Base-by-base conservation (phyloP, 2,329 filamentous ascomycete species). In the Trichoderma koningii region DNA sequence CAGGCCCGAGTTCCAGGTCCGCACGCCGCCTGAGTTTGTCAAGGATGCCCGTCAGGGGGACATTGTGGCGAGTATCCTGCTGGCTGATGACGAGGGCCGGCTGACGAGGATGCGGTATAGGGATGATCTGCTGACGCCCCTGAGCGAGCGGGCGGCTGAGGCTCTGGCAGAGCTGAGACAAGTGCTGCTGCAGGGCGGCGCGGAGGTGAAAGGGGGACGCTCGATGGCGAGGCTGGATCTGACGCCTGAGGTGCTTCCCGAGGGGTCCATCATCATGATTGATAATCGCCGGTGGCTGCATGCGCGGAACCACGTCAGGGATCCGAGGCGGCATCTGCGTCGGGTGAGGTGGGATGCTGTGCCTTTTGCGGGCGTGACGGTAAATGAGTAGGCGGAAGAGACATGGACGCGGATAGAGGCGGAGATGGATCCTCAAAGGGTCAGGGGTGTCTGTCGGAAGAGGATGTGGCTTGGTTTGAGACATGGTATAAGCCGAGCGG, bases 271-370 rank as follows among this genome's bases (percentile, higher is more conserved):
- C 14, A 67, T 78, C 3, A 64, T 78, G 1, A 69, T 77, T 14
- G 73, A 77, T 3, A 77, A 77, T 41, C 72, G 74, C 7, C 69
- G 73, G 12, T 78, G 75, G 76, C 21, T 78, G 28, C 76, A 78
- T 63, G 70, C 75, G 14, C 66, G 76, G 19, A 74, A 72, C 17
- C 30, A 72, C 3, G 68, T 78, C 60, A 72, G 66, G 21, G 76
- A 78, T 65, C 71, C 75, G 2, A 68, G 70, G 19, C 72, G 76
- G 53, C 76, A 78, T 45, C 66, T 78, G 5, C 73, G 76, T 5
- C 71, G 76, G 1, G 71, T 77, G 3, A 71, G 76, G 6, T 77
- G 75, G 76, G 74, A 76, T 53, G 74, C 72, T 9, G 47, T 68
- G 19, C 69, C 73, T 3, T 76, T 64, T 38, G 12, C 45, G 12